phyloP scores from a whole-genome alignment of 2,329 filamentous ascomycete genomes.

The Orbilia quercus region DNA sequence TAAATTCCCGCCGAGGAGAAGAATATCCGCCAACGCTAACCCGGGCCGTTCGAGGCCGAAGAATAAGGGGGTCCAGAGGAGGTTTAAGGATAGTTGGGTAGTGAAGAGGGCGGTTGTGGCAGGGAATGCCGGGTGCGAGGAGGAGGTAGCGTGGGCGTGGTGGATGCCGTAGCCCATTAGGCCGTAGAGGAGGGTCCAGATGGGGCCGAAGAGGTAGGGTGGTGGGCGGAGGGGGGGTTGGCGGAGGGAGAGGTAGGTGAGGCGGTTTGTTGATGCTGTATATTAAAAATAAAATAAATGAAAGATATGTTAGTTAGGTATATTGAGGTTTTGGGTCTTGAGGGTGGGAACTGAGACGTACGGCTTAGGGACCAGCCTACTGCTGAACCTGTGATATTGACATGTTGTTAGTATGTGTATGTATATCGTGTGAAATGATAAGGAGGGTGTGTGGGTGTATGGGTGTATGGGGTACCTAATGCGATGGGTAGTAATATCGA shows the following conservation, averaged over 20 bases:
- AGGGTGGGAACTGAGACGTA: conserved; percentile 9
- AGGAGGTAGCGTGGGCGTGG: conserved; percentile 73
- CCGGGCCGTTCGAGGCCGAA: conserved; percentile 80
- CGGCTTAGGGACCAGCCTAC: conserved; percentile 48
- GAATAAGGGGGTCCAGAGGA: conserved; percentile 93
- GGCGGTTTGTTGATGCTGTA: conserved; percentile 70
- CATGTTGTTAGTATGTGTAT: conserved; percentile 68
- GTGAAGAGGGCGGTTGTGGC: conserved; percentile 82
- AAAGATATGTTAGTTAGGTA: conserved; percentile 3
- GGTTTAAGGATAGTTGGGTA: conserved; percentile 84
- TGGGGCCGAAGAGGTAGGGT: conserved; percentile 72
- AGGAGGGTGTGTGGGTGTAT: conserved; percentile 67
- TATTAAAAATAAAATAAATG: too few species aligned
- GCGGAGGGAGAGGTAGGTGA: conserved; percentile 73
- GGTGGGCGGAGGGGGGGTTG: conserved; percentile 75
- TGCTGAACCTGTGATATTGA: conserved; percentile 23
- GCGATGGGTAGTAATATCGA: conserved; percentile 81
- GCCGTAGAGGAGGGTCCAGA: conserved; percentile 75
- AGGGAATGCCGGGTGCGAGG: conserved; percentile 70
- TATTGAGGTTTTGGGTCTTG: conserved; percentile 10
- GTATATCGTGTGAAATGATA: neutral
- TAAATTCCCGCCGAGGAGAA: conserved; percentile 77
- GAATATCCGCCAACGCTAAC: conserved; percentile 79
- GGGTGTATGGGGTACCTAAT: conserved; percentile 76
- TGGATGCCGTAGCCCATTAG: conserved; percentile 91